These are phyloP conservation scores for Herpotrichia juniperi DNA, from an alignment of 2,329 filamentous ascomycete species.

Conservation along the genomic window DNA sequence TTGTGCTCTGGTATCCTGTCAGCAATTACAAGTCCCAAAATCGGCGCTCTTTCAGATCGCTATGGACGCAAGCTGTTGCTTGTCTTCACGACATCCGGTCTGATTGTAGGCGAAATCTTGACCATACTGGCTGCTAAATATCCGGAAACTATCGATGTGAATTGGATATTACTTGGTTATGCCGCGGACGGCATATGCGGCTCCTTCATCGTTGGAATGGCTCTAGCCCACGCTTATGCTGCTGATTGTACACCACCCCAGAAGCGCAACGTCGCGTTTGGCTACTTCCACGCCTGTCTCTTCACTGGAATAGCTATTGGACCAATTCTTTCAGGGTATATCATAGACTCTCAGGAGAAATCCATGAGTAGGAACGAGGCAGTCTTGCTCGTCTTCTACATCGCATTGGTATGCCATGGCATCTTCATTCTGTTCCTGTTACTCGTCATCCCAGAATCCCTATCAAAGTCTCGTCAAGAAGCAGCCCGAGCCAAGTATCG, in stretches of 20 bases:
- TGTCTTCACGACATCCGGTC: constrained; percentile 74
- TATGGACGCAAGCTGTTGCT: constrained; percentile 81
- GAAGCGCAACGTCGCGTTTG: constrained; percentile 80
- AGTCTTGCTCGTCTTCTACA: constrained; percentile 83
- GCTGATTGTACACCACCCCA: constrained; percentile 86
- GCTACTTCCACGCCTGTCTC: constrained; percentile 86
- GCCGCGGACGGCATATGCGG: constrained; percentile 83
- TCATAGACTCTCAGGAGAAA: constrained; percentile 64
- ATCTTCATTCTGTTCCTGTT: constrained; percentile 75
- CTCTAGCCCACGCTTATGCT: constrained; percentile 82
- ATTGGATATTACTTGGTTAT: constrained; percentile 78
- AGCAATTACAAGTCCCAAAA: constrained; percentile 79
- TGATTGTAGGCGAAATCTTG: constrained; percentile 74
- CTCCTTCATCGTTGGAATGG: constrained; percentile 84
- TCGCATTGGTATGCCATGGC: constrained; percentile 73
- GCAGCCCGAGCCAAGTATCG: constrained; percentile 72
- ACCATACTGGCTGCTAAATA: constrained; percentile 79
- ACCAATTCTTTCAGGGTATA: constrained; percentile 78
- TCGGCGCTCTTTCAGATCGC: constrained; percentile 86
- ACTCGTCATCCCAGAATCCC: constrained; percentile 80
- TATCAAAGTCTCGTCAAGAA: constrained; percentile 74
- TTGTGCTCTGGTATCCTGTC: constrained; percentile 78
- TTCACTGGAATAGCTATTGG: constrained; percentile 90
- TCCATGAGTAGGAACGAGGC: constrained; percentile 65
- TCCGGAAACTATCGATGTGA: constrained; percentile 74